Conservation (phyloP, 2,329 filamentous ascomycete genomes). For the Alternaria conjuncta region DNA sequence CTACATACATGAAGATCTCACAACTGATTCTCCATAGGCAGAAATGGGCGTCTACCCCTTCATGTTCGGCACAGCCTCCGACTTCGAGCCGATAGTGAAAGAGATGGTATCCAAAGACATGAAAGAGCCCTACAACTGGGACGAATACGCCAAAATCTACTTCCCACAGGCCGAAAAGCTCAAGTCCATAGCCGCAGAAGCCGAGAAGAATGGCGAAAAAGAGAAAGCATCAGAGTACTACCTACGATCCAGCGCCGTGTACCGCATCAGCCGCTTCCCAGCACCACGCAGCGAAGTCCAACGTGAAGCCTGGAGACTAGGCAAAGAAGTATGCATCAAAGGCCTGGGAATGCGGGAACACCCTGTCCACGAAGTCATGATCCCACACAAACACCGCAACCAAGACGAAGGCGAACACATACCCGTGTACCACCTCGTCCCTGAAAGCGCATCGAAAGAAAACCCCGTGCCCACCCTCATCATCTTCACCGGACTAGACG, state of each 20-base stretch:
- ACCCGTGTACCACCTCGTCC: slow-evolving; percentile 70
- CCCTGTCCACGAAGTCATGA: slow-evolving; percentile 67
- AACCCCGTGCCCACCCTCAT: slow-evolving; percentile 60
- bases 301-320: slow-evolving; percentile 67
- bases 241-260: slow-evolving; percentile 64
- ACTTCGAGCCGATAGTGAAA: slow-evolving; percentile 74
- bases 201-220: slow-evolving; percentile 56
- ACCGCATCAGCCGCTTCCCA: slow-evolving; percentile 76
- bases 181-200: slow-evolving; percentile 59
- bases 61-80: slow-evolving; percentile 71
- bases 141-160: slow-evolving; percentile 68
- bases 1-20: background rate
- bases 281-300: slow-evolving; percentile 58
- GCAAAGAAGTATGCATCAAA: slow-evolving; percentile 69
- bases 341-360: slow-evolving; percentile 55
- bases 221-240: slow-evolving; percentile 67
- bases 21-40: slow-evolving; percentile 26
- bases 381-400: slow-evolving; percentile 63
- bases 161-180: slow-evolving; percentile 67
- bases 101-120: slow-evolving; percentile 66
- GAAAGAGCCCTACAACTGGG: slow-evolving; percentile 68
- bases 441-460: slow-evolving; percentile 51
- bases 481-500: slow-evolving; percentile 65
- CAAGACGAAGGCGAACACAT: slow-evolving; percentile 62
- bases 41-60: slow-evolving; percentile 72